phyloP scores from a whole-genome alignment of 2,329 filamentous ascomycete species.

The Metarhizium robertsii region DNA sequence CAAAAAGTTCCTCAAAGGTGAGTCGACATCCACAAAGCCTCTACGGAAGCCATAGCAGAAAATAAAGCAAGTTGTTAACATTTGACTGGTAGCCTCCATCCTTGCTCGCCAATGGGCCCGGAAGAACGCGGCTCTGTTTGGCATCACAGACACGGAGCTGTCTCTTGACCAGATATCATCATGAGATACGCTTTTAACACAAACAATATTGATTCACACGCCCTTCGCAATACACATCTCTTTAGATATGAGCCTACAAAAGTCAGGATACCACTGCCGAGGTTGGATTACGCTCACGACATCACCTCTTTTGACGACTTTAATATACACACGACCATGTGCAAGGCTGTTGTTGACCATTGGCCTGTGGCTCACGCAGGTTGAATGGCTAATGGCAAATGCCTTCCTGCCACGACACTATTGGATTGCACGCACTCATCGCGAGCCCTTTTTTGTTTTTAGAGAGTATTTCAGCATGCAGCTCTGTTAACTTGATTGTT shows the following conservation, averaged over 20 bases:
- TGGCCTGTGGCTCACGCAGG: background rate
- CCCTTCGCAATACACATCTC: constrained; percentile 4
- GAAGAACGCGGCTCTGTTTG: constrained; percentile 55
- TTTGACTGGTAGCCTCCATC: constrained; percentile 60
- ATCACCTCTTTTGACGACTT: constrained; percentile 19
- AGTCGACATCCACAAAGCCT: constrained; percentile 16
- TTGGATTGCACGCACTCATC: background rate
- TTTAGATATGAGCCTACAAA: constrained; percentile 16
- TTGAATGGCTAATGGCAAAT: background rate
- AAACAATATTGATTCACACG: constrained; percentile 1
- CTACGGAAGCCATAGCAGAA: background rate
- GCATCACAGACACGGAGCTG: constrained; percentile 39
- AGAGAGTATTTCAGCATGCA: constrained; percentile 24
- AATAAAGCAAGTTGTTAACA: constrained; percentile 10
- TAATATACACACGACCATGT: constrained; percentile 17
- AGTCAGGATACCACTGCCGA: constrained; percentile 10
- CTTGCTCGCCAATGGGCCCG: constrained; percentile 90
- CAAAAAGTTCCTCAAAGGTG: constrained; percentile 99
- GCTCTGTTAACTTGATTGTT: constrained; percentile 19
- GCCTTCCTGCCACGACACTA: constrained; percentile 1
- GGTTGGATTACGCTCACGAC: constrained; percentile 21
- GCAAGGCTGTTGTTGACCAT: constrained; percentile 7
- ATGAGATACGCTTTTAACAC: constrained; percentile 14
- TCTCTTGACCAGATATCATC: constrained; percentile 37
- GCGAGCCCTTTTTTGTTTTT: constrained; percentile 23